Base-by-base conservation (phyloP, 305 asterid genomes). In the Ajuga reptans region DNA sequence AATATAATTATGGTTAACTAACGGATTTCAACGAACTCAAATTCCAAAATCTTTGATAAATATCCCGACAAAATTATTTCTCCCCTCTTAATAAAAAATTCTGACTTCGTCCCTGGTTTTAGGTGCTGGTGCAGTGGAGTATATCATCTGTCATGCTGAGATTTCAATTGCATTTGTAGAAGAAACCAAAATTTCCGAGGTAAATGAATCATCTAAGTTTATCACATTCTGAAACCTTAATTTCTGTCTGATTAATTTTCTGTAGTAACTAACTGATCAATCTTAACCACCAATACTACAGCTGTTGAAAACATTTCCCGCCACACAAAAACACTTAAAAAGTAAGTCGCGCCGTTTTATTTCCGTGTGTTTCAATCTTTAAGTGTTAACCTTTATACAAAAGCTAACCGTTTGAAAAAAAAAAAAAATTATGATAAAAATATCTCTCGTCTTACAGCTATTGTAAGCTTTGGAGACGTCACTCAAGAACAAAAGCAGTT, bases 41-140 rank as follows among this genome's bases (percentile, higher is more conserved):
- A n/a, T n/a, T n/a, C n/a, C n/a, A n/a, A n/a, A n/a, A n/a, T n/a
- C n/a, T n/a, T n/a, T n/a, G n/a, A n/a, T n/a, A n/a, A n/a, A n/a
- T n/a, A n/a, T n/a, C n/a, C n/a, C n/a, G n/a, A n/a, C n/a, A n/a
- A n/a, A n/a, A n/a, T n/a, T n/a, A n/a, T n/a, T n/a, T n/a, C n/a
- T n/a, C n/a, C n/a, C n/a, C n/a, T n/a, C n/a, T n/a, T n/a, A n/a
- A n/a, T n/a, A n/a, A n/a, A n/a, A n/a, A n/a, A n/a, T n/a, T n/a
- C n/a, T 21, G 27, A 21, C 10, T 29, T 66, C n/a, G n/a, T n/a
- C n/a, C n/a, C 52, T 72, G 78, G 64, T 41, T 77, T 65, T 60
- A 90, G 95, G 97, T 70, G 90, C 96, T 54, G 90, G 90, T 72
- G 97, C 96, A 4, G 89, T 88, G 24, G 87, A 90, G 73, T 90